Evolutionary conservation across 1,284 basidiomycete species (phyloP).

Genomic region (Cutaneotrichosporon cavernicola): DNA sequence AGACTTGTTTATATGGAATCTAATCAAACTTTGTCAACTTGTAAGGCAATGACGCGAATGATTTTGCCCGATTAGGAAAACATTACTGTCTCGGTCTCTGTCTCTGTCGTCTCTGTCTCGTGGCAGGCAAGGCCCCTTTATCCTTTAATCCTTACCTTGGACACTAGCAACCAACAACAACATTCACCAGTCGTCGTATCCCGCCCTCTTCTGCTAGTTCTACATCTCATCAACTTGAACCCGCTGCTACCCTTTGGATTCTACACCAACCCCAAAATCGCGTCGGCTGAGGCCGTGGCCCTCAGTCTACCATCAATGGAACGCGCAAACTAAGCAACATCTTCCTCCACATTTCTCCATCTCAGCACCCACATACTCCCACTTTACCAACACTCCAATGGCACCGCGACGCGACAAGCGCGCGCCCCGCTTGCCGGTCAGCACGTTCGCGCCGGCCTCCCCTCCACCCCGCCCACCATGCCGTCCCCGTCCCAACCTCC

Average conservation of each 20-base stretch:
- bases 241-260: neutral
- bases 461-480: neutral
- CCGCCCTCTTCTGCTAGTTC: neutral
- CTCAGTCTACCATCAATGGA: neutral
- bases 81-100: too few relatives aligned
- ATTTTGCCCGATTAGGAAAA: neutral
- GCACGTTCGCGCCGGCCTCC: neutral
- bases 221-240: neutral
- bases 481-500: neutral
- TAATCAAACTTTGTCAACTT: neutral
- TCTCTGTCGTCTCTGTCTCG: too few relatives aligned
- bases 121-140: too few relatives aligned
- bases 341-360: neutral
- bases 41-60: neutral
- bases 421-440: neutral
- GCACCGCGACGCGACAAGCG: neutral
- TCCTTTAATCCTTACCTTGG: too few relatives aligned
- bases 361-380: neutral
- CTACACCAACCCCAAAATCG: neutral
- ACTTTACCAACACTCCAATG: neutral
- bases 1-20: neutral
- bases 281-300: neutral
- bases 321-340: neutral
- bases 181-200: neutral
- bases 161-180: neutral